A percentile compares a stretch with the other conserved stretches of the same genome.
These are phyloP conservation scores for Solidago caesia DNA, from an alignment of 129 eudicot species.

Conservation along the genomic window DNA sequence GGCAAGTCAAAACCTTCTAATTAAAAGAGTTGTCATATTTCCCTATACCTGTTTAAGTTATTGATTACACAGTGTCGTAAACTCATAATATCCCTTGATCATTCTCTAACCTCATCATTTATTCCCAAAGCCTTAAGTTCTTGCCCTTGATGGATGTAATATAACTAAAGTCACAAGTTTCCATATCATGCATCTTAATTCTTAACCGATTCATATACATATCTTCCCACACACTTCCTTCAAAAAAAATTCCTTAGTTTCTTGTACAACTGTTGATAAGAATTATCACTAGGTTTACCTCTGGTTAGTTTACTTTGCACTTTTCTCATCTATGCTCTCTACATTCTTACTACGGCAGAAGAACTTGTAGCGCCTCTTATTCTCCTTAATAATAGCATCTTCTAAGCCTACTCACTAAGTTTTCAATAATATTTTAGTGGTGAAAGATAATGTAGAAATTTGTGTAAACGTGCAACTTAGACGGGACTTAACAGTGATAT, in stretches of 20 bases:
- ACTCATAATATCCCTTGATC: background rate
- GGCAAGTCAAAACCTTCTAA: background rate
- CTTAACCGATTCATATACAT: background rate
- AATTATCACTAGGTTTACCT: slow-evolving; percentile 10
- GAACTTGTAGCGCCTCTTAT: background rate
- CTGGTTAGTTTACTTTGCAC: background rate
- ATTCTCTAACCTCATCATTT: background rate
- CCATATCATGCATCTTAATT: background rate
- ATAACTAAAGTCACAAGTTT: background rate
- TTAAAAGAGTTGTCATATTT: background rate
- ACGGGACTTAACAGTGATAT: too few relatives aligned
- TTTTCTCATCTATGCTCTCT: slow-evolving; percentile 22
- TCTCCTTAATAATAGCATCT: slow-evolving; percentile 18
- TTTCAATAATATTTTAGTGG: background rate
- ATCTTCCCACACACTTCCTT: slow-evolving; percentile 1
- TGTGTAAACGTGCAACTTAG: background rate
- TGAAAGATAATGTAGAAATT: too few relatives aligned
- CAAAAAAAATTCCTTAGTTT: background rate
- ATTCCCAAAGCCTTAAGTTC: background rate
- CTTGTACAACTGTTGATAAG: background rate
- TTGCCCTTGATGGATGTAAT: background rate
- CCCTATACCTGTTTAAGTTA: background rate
- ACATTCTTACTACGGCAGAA: slow-evolving; percentile 7
- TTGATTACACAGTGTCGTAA: too few relatives aligned
- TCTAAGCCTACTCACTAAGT: slow-evolving; percentile 13